phyloP scores from a whole-genome alignment of 2,329 filamentous ascomycete genomes.

The Fusarium nanum region DNA sequence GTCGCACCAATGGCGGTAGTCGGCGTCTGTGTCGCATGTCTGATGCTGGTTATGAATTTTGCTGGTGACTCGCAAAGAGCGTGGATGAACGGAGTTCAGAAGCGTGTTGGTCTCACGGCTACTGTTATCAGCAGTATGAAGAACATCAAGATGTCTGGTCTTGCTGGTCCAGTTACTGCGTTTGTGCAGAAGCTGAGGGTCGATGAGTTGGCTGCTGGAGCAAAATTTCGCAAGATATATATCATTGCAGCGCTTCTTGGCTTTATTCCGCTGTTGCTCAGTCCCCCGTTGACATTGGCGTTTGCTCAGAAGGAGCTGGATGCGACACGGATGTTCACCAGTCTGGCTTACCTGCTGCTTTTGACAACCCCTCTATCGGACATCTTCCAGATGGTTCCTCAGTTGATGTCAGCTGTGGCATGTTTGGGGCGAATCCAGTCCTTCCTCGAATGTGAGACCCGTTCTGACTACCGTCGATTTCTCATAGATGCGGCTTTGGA shows the following conservation, averaged over 20 bases:
- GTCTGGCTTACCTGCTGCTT: constrained; percentile 18
- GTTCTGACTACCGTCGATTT: constrained; percentile 5
- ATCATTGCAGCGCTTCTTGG: constrained; percentile 45
- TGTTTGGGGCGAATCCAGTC: constrained; percentile 6
- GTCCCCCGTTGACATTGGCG: constrained; percentile 50
- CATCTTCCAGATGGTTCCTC: constrained; percentile 2
- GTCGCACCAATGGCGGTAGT: constrained; percentile 60
- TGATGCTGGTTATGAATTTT: constrained; percentile 29
- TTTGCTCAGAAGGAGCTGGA: constrained; percentile 43
- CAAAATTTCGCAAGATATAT: constrained; percentile 42
- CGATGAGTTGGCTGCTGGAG: constrained; percentile 46
- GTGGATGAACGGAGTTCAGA: constrained; percentile 54
- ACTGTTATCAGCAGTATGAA: constrained; percentile 50
- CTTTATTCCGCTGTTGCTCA: constrained; percentile 52
- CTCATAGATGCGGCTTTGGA: background rate
- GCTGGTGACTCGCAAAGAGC: constrained; percentile 43
- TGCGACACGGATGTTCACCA: constrained; percentile 49
- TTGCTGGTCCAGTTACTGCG: constrained; percentile 44
- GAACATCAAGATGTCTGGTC: constrained; percentile 48
- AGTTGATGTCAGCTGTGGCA: constrained; percentile 9
- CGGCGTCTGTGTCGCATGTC: constrained; percentile 39
- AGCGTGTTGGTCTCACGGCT: constrained; percentile 48
- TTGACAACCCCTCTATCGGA: constrained; percentile 10
- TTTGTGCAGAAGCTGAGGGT: constrained; percentile 47
- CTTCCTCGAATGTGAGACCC: constrained; percentile 1